Evolutionary conservation across 139 green algal species (phyloP).

Genomic region (Auxenochlorella pyrenoidosa): DNA sequence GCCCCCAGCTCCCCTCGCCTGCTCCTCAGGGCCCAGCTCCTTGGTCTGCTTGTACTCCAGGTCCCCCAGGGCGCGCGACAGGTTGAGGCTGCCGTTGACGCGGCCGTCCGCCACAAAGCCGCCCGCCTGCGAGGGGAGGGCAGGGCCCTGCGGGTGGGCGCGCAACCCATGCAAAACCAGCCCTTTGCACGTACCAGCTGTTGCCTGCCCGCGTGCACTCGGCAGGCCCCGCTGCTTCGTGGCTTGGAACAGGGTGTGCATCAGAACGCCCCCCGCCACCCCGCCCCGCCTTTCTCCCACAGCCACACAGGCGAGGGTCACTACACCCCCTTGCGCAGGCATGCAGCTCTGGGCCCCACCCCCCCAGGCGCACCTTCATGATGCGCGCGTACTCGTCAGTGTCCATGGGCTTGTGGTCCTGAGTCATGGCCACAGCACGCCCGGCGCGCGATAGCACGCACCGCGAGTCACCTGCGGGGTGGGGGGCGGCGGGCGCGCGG

Average conservation of each 20-base stretch:
- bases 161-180: too few relatives aligned
- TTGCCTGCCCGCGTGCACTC: too few relatives aligned
- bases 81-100: conserved; percentile 84
- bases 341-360: too few relatives aligned
- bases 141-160: background rate
- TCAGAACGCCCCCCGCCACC: too few relatives aligned
- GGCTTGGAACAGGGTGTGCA: too few relatives aligned
- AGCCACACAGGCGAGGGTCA: too few relatives aligned
- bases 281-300: too few relatives aligned
- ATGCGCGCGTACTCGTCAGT: conserved; percentile 63
- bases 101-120: conserved; percentile 76
- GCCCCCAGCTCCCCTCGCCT: conserved; percentile 11
- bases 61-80: conserved; percentile 82
- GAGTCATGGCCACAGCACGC: conserved; percentile 58
- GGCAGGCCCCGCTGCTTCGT: background rate
- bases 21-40: conserved; percentile 39
- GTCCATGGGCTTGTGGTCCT: conserved; percentile 78
- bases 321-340: too few relatives aligned
- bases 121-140: conserved; percentile 50
- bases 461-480: conserved; percentile 47
- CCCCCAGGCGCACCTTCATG: conserved; percentile 43
- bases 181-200: too few relatives aligned
- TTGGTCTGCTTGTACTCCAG: conserved; percentile 83
- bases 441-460: conserved; percentile 60
- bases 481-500: too few relatives aligned